Evolutionary conservation across 2,329 filamentous ascomycete genomes (phyloP), one percentile per base, ranked within the genome.

Genomic region (Clarireedia paspali): DNA sequence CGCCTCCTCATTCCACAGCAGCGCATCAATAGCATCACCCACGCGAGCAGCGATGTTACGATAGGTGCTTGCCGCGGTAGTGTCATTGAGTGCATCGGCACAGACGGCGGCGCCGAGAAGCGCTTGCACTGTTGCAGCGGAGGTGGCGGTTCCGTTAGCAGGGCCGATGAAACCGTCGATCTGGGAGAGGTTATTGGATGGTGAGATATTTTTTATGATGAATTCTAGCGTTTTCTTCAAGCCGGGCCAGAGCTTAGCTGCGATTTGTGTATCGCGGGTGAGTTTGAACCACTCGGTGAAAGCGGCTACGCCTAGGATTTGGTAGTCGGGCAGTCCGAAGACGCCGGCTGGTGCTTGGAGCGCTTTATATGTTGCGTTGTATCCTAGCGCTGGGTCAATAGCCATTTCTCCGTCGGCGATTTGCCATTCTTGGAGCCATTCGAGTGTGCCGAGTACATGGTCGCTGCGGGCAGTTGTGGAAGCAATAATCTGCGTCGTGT

Each of bases 401-500:
- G 10, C 10, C 30, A 34, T 34, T 34, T 34, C 30, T 34, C 30
- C 30, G 10, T 34, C 30, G 30, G 30, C 30, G 30, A 34, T 34
- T 34, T 34, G 30, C 30, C 30, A 34, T 12, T 34, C 30, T 34
- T 34, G 30, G 5, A 34, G 30, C 30, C 30, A 34, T 34, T 34
- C 30, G 3, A 12, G 5, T 4, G 30, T 34, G 30, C 30, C 30
- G 30, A 34, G 30, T 12, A 34, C 10, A 34, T 34, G 30, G 9
- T 34, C 30, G 9, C 30, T 34, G 30, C 70, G 66, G 10, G 64
- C 62, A 1, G 73, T 75, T 6, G 67, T 71, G 1, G 66, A 63
- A 0, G 63, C 65, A 10, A 75, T 62, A 17, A 74, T 67, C 10
- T 69, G 66, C 1, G 68, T 62, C 0, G 74, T 74, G 59, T 75